Percentiles rank a stretch among this genome's conserved stretches.
These are phyloP conservation scores for Hydnomerulius pinastri DNA, from an alignment of 768 basidiomycete species.

Conservation along the genomic window DNA sequence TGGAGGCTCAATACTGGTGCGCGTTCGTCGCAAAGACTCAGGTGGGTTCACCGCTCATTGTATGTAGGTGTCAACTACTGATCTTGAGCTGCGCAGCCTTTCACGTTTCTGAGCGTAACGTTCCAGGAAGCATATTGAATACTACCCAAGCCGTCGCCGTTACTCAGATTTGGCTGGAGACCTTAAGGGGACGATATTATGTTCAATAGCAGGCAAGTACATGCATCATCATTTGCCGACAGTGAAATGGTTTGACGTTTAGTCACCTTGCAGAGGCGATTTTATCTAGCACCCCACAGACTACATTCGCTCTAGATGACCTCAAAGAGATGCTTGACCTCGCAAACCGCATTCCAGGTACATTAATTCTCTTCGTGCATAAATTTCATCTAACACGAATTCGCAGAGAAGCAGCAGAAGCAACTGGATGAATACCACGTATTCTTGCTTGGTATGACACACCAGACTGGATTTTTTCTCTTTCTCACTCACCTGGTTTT, in stretches of 20 bases:
- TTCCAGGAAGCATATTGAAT: conserved; percentile 1
- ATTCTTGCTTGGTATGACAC: neutral
- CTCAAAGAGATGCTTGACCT: neutral
- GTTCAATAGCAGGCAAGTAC: neutral
- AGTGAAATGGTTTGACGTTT: neutral
- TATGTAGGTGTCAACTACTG: neutral
- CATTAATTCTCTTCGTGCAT: neutral
- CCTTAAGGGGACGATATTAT: neutral
- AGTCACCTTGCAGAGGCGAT: neutral
- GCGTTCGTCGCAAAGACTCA: neutral
- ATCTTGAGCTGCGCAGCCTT: neutral
- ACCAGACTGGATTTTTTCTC: neutral
- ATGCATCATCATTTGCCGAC: too few relatives aligned
- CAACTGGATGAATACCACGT: neutral
- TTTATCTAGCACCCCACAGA: neutral
- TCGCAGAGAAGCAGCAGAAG: neutral
- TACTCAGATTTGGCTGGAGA: neutral
- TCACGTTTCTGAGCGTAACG: too few relatives aligned
- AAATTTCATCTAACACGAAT: neutral
- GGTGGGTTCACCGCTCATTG: neutral
- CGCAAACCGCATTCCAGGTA: neutral
- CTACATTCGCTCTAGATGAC: neutral
- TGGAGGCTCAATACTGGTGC: conserved; percentile 30
- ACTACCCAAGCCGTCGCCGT: neutral
- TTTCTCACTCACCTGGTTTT: neutral